phyloP scores from a whole-genome alignment of 306 rosid species.

The Vigna nakashimae region DNA sequence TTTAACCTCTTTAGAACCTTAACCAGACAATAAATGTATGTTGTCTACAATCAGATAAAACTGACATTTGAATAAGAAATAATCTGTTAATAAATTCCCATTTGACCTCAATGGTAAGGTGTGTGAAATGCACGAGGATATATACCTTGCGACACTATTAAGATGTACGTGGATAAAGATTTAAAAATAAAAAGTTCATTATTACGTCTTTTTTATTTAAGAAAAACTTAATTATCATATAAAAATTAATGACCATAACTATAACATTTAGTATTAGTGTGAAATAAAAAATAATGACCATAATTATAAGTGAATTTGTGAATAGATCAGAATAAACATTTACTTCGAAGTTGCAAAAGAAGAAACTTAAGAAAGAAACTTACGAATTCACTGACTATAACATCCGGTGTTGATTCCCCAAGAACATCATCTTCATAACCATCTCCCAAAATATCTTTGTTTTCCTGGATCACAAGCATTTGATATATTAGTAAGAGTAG shows the following conservation, averaged over 20 bases:
- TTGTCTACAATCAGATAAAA: slow-evolving; percentile 3
- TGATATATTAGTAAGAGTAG: slow-evolving; percentile 39
- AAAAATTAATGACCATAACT: background rate
- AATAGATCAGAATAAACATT: slow-evolving; percentile 11
- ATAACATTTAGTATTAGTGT: slow-evolving; percentile 14
- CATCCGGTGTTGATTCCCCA: slow-evolving; percentile 96
- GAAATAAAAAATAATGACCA: slow-evolving; percentile 11
- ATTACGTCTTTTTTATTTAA: background rate
- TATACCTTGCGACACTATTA: no score
- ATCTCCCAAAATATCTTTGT: slow-evolving; percentile 74
- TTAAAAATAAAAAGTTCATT: no score
- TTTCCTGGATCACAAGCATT: slow-evolving; percentile 66
- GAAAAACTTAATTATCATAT: background rate
- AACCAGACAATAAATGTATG: background rate
- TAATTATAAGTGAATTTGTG: background rate
- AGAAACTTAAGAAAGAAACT: slow-evolving; percentile 69
- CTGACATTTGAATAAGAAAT: background rate
- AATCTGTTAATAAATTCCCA: background rate
- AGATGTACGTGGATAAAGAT: background rate
- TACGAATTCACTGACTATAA: slow-evolving; percentile 88
- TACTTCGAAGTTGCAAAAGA: slow-evolving; percentile 10
- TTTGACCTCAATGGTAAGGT: no score
- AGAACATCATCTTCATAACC: slow-evolving; percentile 86
- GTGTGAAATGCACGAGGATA: no score
- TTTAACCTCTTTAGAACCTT: background rate